phyloP scores from a whole-genome alignment of 2,329 filamentous ascomycete genomes.

The Botrytis galanthina region DNA sequence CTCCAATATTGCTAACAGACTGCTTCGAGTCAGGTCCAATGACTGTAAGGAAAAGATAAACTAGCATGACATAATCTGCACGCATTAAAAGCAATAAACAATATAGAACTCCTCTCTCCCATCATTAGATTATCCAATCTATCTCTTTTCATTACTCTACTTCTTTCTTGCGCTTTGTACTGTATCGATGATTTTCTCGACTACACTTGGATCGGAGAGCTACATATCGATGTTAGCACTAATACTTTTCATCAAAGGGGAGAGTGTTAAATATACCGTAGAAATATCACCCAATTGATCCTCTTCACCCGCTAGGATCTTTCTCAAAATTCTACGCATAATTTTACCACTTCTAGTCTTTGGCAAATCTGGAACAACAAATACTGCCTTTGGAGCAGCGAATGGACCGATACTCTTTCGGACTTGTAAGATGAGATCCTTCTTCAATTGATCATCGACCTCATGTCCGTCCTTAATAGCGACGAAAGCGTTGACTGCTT shows the following conservation, averaged over 20 bases:
- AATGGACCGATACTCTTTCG: slow-evolving; percentile 97
- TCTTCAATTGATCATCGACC: slow-evolving; percentile 74
- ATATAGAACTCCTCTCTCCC: not conserved
- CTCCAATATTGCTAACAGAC: not conserved
- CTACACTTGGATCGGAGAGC: slow-evolving; percentile 86
- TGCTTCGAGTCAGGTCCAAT: not conserved
- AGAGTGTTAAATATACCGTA: slow-evolving; percentile 55
- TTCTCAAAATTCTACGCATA: slow-evolving; percentile 93
- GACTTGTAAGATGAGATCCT: slow-evolving; percentile 91
- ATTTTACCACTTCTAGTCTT: slow-evolving; percentile 99
- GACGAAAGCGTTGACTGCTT: slow-evolving; percentile 97
- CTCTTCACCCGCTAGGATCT: slow-evolving; percentile 96
- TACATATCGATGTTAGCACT: slow-evolving; percentile 40
- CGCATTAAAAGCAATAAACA: not conserved
- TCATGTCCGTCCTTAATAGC: slow-evolving; percentile 84
- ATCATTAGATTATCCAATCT: not conserved
- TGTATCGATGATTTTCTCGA: slow-evolving; percentile 81
- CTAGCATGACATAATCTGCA: not conserved
- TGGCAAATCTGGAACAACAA: slow-evolving; percentile 86
- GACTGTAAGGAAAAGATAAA: slow-evolving; percentile 1
- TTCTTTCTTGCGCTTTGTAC: slow-evolving; percentile 48
- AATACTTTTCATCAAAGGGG: slow-evolving; percentile 20
- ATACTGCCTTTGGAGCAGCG: slow-evolving; percentile 91
- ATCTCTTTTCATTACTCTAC: slow-evolving; percentile 20
- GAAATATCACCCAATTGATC: slow-evolving; percentile 92